These are phyloP conservation scores for Gossypium raimondii DNA, from an alignment of 345 rosid species.

Conservation along the genomic window DNA sequence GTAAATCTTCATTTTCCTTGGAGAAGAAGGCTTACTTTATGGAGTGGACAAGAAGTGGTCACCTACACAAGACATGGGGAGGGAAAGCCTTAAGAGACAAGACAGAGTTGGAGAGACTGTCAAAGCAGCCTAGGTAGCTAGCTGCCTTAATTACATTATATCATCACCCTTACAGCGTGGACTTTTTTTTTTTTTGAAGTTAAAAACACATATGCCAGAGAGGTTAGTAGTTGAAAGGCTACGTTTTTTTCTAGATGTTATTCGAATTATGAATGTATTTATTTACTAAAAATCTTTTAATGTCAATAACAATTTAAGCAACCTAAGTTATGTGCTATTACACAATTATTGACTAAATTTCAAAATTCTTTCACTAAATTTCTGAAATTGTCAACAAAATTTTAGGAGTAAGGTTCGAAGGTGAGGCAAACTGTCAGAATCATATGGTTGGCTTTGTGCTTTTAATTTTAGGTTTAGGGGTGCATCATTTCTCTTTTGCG, in stretches of 20 bases:
- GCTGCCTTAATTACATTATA: conserved; percentile 13
- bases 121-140: conserved; percentile 15
- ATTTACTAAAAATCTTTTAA: too few relatives aligned
- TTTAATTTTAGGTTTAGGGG: background rate
- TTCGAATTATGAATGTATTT: too few relatives aligned
- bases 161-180: conserved; percentile 20
- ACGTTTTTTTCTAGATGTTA: too few relatives aligned
- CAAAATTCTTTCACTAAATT: background rate
- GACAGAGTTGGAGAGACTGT: conserved; percentile 32
- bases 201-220: too few relatives aligned
- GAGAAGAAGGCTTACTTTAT: conserved; percentile 29
- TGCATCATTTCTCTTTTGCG: background rate
- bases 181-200: background rate
- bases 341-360: background rate
- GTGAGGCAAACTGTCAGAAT: background rate
- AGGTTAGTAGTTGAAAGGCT: too few relatives aligned
- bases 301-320: too few relatives aligned
- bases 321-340: too few relatives aligned
- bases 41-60: conserved; percentile 43
- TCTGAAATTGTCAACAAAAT: background rate
- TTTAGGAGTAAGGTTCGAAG: background rate
- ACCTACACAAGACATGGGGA: conserved; percentile 28
- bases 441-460: background rate
- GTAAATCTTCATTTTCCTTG: conserved; percentile 30
- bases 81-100: conserved; percentile 39